Conservation (phyloP, 306 rosid species). For the Quercus ilex region DNA sequence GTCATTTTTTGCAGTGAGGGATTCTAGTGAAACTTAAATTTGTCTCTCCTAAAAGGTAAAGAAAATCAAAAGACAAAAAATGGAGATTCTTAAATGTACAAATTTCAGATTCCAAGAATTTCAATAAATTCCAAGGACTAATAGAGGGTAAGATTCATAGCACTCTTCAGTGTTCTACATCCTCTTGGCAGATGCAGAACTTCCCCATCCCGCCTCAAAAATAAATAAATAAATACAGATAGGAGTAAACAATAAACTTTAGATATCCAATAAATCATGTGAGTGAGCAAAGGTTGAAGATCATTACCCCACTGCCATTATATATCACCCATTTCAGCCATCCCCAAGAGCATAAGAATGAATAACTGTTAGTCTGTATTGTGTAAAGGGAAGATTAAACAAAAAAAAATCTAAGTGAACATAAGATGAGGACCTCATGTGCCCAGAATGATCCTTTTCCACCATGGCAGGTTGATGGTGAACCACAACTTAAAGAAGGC, state of each 20-base stretch:
- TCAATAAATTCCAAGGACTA: neutral
- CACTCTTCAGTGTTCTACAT: neutral
- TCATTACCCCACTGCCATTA: constrained; percentile 88
- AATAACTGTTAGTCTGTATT: constrained; percentile 37
- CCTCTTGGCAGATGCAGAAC: neutral
- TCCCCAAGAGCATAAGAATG: constrained; percentile 33
- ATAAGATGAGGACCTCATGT: constrained; percentile 75
- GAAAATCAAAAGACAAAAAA: neutral
- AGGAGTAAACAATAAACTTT: neutral
- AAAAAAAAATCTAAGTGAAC: constrained; percentile 20
- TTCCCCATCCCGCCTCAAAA: neutral
- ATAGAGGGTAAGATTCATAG: neutral
- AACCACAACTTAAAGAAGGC: constrained; percentile 86
- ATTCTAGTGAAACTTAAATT: neutral
- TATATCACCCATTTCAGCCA: constrained; percentile 20
- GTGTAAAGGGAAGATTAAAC: constrained; percentile 9
- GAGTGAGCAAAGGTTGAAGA: constrained; percentile 41
- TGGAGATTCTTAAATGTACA: neutral
- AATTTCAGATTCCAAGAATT: neutral
- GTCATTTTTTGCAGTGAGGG: neutral
- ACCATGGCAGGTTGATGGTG: constrained; percentile 64
- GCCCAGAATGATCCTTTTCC: constrained; percentile 87
- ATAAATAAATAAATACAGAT: neutral
- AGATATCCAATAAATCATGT: constrained; percentile 10
- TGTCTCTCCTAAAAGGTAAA: neutral